Percentiles rank a stretch among this genome's conserved stretches.
Evolutionary conservation across 2,329 filamentous ascomycete species (phyloP).

Genomic region (Alternaria triticina): DNA sequence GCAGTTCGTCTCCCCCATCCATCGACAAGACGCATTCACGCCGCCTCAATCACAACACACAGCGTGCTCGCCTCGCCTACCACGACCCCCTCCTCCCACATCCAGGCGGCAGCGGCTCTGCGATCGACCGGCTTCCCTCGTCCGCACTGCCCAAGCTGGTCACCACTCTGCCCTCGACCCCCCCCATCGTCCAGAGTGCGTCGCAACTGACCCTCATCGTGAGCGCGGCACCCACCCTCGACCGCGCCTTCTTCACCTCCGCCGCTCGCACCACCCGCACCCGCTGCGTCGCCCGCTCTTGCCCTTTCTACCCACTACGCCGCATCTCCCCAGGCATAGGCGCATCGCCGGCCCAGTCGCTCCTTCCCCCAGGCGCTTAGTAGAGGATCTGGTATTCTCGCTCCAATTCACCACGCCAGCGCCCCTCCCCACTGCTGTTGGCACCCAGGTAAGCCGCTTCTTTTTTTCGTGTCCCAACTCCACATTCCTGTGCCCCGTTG

Average conservation of each 20-base stretch:
- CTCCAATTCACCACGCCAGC: conserved; percentile 38
- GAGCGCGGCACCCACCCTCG: conserved; percentile 3
- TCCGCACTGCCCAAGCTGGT: conserved; percentile 28
- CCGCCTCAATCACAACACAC: conserved; percentile 19
- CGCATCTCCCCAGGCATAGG: conserved; percentile 30
- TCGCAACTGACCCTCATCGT: conserved; percentile 17
- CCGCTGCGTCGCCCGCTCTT: conserved; percentile 18
- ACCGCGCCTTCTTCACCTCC: conserved; percentile 3
- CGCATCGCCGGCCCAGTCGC: conserved; percentile 47
- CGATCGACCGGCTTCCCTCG: conserved; percentile 32
- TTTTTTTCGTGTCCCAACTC: conserved; percentile 24
- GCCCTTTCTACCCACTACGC: conserved; percentile 28
- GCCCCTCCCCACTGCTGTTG: conserved; percentile 26
- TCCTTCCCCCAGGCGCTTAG: conserved; percentile 50
- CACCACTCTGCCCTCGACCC: conserved; percentile 7
- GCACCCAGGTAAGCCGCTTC: conserved; percentile 42
- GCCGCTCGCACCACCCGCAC: conserved; percentile 1
- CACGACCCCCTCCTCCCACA: conserved; percentile 20
- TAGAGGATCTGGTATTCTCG: conserved; percentile 53
- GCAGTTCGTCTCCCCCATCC: conserved; percentile 29
- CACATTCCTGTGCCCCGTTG: conserved; percentile 7
- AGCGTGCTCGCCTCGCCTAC: conserved; percentile 17
- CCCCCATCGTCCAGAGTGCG: conserved; percentile 1
- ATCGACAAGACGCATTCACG: conserved; percentile 32
- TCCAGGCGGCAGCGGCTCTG: conserved; percentile 33